Evolutionary conservation across 2,329 filamentous ascomycete species (phyloP), one percentile per base, ranked within the genome.

Genomic region (Microcera coccophila): DNA sequence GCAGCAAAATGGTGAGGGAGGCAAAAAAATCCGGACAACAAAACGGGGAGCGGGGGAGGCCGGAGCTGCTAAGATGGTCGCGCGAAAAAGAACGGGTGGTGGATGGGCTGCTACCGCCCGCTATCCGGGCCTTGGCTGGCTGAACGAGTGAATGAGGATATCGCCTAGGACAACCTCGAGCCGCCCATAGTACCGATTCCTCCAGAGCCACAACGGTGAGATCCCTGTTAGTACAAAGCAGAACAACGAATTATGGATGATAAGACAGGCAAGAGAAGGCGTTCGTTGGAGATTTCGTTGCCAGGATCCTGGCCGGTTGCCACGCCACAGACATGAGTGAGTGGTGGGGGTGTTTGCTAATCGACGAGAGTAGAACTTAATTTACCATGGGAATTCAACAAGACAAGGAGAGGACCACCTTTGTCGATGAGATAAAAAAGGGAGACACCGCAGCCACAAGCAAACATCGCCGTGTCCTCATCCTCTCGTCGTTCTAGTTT

Each of bases 291-390:
- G 22, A 26, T 26, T 26, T 26, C 22, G 22, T 26, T 26, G 22
- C 22, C 22, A 26, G 22, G 22, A 26, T 26, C 22, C 32, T 32
- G 29, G 29, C 38, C 41, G 39, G 47, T 54, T 57, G 54, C 47
- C 52, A 55, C 53, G 53, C 54, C 51, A 49, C 54, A 42, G 21
- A 41, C 38, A 52, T 56, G 40, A 50, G 38, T 48, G 41, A 46
- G 50, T 42, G 42, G 54, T 54, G 52, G 54, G 48, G 50, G 50
- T 53, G 50, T 42, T 50, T 47, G 45, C 46, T 48, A 47, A 49
- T 38, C 36, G 37, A 45, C 39, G 38, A 42, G 42, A 44, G 40
- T 41, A 57, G 50, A 58, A 58, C 56, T 58, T 56, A 58, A 48
- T 42, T n/a, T 35, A 55, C 52, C 48, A 57, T 32, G 35, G 22